Percentiles rank a stretch among this genome's conserved stretches.
Evolutionary conservation across 148 eudicot species (phyloP).

Genomic region (Gaultheria prostrata): DNA sequence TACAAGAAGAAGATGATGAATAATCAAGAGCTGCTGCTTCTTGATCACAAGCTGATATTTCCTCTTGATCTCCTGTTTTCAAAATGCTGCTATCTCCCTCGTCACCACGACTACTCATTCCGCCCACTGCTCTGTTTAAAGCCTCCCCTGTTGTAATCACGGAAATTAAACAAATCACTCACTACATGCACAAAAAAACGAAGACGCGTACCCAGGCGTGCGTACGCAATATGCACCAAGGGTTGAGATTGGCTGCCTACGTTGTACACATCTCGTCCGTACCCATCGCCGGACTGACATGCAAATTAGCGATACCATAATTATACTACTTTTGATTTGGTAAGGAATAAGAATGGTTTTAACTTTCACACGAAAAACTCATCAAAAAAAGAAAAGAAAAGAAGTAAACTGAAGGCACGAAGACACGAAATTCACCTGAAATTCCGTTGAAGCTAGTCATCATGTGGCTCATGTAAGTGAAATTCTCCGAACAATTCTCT

Average conservation of each 20-base stretch:
- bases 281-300: too few relatives aligned
- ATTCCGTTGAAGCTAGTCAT: slow-evolving; percentile 5
- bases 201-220: too few relatives aligned
- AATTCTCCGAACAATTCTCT: slow-evolving; percentile 19
- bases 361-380: too few relatives aligned
- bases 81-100: background rate
- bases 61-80: slow-evolving; percentile 16
- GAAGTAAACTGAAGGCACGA: too few relatives aligned
- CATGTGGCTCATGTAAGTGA: slow-evolving; percentile 23
- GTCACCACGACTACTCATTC: background rate
- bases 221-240: too few relatives aligned
- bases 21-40: slow-evolving; percentile 18
- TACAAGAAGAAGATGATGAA: slow-evolving; percentile 32
- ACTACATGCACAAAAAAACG: background rate
- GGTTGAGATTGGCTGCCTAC: too few relatives aligned
- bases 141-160: slow-evolving; percentile 15
- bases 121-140: background rate
- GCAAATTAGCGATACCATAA: too few relatives aligned
- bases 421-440: slow-evolving; percentile 6
- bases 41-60: slow-evolving; percentile 11
- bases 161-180: background rate
- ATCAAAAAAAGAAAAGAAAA: too few relatives aligned
- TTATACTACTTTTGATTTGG: too few relatives aligned
- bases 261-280: too few relatives aligned
- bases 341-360: too few relatives aligned